These are phyloP conservation scores for Hypoxylon fragiforme DNA, from an alignment of 495 filamentous ascomycete species.

Conservation along the genomic window DNA sequence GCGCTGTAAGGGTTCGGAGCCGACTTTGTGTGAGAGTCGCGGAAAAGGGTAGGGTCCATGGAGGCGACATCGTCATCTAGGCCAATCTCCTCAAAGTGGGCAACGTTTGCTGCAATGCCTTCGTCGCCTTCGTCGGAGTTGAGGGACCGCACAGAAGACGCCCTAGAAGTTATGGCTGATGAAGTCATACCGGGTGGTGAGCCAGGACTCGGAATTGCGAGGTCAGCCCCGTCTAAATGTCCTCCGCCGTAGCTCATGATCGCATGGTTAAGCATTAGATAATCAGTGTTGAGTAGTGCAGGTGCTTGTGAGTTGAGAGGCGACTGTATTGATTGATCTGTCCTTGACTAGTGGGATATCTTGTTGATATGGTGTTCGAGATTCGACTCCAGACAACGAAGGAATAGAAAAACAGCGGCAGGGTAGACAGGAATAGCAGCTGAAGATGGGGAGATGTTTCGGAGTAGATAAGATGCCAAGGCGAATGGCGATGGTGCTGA, in stretches of 20 bases:
- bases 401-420: slow-evolving; percentile 14
- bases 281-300: neutral
- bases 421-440: slow-evolving; percentile 29
- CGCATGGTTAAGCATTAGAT: slow-evolving; percentile 44
- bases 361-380: slow-evolving; percentile 2
- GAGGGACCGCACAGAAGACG: slow-evolving; percentile 82
- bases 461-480: slow-evolving; percentile 2
- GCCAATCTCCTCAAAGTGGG: slow-evolving; percentile 92
- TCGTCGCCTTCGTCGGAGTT: slow-evolving; percentile 63
- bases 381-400: slow-evolving; percentile 14
- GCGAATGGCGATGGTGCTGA: slow-evolving; percentile 3
- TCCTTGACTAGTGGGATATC: slow-evolving; percentile 16
- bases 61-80: slow-evolving; percentile 67
- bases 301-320: slow-evolving; percentile 4
- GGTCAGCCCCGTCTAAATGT: slow-evolving; percentile 44
- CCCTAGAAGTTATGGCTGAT: slow-evolving; percentile 82
- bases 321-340: slow-evolving; percentile 21
- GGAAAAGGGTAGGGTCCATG: slow-evolving; percentile 42
- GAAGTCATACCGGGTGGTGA: slow-evolving; percentile 83
- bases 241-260: slow-evolving; percentile 61
- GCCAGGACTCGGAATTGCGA: slow-evolving; percentile 60
- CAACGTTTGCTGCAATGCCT: slow-evolving; percentile 66
- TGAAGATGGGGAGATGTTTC: slow-evolving; percentile 10
- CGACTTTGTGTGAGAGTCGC: slow-evolving; percentile 51
- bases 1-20: slow-evolving; percentile 46